Evolutionary conservation across 176 grass and related monocot genomes (phyloP), one percentile per base, ranked within the genome.

Genomic region (Chrysopogon serrulatus): DNA sequence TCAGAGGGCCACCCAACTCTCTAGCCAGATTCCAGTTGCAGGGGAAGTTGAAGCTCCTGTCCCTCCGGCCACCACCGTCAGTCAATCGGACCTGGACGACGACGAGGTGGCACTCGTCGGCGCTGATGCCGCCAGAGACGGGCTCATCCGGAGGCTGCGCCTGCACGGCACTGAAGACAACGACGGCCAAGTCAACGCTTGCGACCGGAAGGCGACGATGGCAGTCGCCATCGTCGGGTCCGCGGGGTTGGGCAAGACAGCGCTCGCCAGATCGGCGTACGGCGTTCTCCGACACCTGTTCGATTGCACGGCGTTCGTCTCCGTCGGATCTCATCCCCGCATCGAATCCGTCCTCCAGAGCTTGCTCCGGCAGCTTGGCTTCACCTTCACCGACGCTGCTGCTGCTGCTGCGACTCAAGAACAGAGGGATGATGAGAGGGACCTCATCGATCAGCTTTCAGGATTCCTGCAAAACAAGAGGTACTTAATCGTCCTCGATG

Each of bases 401-500:
- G 72, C 45, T 7, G 40, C 6, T 41, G 26, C 35, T 8, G 19
- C n/a, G n/a, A n/a, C n/a, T n/a, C n/a, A 24, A 18, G 26, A 65
- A 31, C 27, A 4, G 24, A 65, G 76, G 5, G 76, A 47, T 8
- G 76, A 47, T 8, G 76, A 47, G 37, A 9, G 5, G 10, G 10
- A 23, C 27, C 39, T 65, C 27, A 5, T 79, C 17, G 1, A 19
- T 65, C 76, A 33, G 12, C 60, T 79, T 40, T 33, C 16, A 4
- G 40, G 19, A 35, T 33, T 79, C 40, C 60, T 79, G 1, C 40
- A 44, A 21, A 44, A 65, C 76, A 65, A 45, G 76, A 79, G 76
- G 76, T 79, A 79, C 28, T 39, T 79, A 11, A 47, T 79, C 23
- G 39, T 79, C 15, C 5, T 79, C 8, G 60, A 79, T 33, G 76